Conservation (phyloP, 768 basidiomycete genomes). For the Kwoniella sp. region DNA sequence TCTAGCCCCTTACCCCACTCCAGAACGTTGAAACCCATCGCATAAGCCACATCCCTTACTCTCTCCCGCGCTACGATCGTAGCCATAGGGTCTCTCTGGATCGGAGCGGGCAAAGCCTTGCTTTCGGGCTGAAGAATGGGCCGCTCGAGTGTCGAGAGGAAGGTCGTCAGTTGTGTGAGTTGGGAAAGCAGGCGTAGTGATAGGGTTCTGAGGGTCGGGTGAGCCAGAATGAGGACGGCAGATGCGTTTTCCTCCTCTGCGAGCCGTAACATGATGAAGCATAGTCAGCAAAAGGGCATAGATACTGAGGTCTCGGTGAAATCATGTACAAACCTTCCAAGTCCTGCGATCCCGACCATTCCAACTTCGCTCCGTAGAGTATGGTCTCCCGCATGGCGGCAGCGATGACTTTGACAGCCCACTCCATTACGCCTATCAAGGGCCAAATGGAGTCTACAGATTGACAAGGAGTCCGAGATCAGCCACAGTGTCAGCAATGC, state of each 20-base stretch:
- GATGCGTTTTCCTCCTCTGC: conserved; percentile 2
- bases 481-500: conserved; percentile 16
- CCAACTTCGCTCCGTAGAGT: conserved; percentile 9
- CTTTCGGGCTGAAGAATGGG: conserved; percentile 37
- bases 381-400: conserved; percentile 21
- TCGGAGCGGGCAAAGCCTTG: conserved; percentile 12
- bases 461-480: neutral
- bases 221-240: conserved; percentile 10
- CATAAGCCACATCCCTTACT: conserved; percentile 20
- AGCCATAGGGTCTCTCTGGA: conserved; percentile 29
- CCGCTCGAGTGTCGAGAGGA: conserved; percentile 27
- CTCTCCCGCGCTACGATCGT: conserved; percentile 38
- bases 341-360: conserved; percentile 2
- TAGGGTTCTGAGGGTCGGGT: conserved; percentile 14
- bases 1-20: conserved; percentile 39
- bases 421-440: conserved; percentile 33
- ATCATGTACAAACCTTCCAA: neutral
- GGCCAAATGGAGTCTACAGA: conserved; percentile 36
- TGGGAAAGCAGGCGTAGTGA: conserved; percentile 27
- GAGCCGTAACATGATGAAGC: too few relatives aligned
- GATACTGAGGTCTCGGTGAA: too few relatives aligned
- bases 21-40: conserved; percentile 33
- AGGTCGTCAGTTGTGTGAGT: conserved; percentile 24
- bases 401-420: conserved; percentile 20
- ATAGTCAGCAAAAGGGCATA: too few relatives aligned